Percentiles rank a stretch among this genome's conserved stretches.
Conservation (phyloP, 2,329 filamentous ascomycete genomes). For the Diplodia mutila region DNA sequence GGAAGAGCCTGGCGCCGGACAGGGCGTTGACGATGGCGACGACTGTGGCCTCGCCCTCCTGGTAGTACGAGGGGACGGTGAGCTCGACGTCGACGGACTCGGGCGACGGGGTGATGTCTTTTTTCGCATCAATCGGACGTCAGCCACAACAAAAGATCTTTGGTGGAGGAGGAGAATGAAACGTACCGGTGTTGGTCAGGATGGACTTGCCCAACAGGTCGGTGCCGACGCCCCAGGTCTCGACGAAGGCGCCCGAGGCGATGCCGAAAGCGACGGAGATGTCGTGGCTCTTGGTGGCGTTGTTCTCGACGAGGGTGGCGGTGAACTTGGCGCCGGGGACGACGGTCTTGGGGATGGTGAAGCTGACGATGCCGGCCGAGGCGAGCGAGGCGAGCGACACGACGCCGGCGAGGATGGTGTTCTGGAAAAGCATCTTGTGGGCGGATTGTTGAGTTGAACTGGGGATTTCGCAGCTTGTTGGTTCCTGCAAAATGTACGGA, state of each 20-base stretch:
- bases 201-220: conserved; percentile 4
- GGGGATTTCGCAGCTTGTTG: neutral
- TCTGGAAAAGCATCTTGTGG: neutral
- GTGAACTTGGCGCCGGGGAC: conserved; percentile 10
- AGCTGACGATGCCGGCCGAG: conserved; percentile 16
- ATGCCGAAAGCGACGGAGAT: conserved; percentile 17
- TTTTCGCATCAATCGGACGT: neutral
- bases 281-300: conserved; percentile 11
- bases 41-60: conserved; percentile 6
- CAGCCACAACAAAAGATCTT: too few species aligned
- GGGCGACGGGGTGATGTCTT: neutral
- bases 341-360: conserved; percentile 11
- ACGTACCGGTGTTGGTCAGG: conserved; percentile 17
- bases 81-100: conserved; percentile 7
- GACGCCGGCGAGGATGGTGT: conserved; percentile 13
- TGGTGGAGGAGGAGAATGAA: neutral
- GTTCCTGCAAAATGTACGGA: neutral
- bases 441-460: neutral
- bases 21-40: conserved; percentile 3
- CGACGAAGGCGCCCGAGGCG: neutral
- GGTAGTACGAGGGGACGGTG: neutral
- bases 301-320: conserved; percentile 7
- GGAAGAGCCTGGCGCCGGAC: neutral
- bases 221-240: neutral
- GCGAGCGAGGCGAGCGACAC: conserved; percentile 10